phyloP scores from a whole-genome alignment of 148 eudicot genomes.

The Salicornia ramosissima region DNA sequence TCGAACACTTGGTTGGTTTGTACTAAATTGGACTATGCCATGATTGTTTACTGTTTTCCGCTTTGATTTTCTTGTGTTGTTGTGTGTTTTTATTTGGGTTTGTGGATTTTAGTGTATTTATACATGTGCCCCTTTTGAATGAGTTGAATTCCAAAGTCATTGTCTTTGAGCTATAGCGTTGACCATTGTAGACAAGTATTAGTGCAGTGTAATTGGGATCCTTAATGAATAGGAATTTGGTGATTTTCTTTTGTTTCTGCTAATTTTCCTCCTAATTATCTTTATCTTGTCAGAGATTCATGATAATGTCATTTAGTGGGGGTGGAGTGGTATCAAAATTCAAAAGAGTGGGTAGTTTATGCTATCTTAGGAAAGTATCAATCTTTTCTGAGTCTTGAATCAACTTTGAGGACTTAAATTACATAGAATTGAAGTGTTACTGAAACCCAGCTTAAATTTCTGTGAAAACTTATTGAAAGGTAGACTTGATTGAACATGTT shows the following conservation, averaged over 20 bases:
- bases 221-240: not conserved
- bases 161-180: not conserved
- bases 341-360: too few relatives aligned
- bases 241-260: not conserved
- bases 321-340: too few relatives aligned
- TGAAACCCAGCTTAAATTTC: not conserved
- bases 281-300: not conserved
- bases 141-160: conserved; percentile 5
- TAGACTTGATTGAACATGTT: not conserved
- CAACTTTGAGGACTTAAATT: not conserved
- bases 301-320: not conserved
- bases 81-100: not conserved
- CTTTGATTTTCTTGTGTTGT: not conserved
- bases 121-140: not conserved
- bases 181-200: not conserved
- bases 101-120: not conserved
- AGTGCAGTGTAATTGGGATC: not conserved
- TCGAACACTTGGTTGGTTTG: conserved; percentile 26
- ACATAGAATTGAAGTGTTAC: not conserved
- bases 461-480: not conserved
- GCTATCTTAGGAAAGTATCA: not conserved
- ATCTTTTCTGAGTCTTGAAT: not conserved
- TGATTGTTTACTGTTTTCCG: not conserved
- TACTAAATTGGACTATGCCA: not conserved
- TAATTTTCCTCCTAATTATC: not conserved